A percentile compares a stretch with the other conserved stretches of the same genome.
Conservation (phyloP, 305 asterid genomes). For the Stenogyne calaminthoides region DNA sequence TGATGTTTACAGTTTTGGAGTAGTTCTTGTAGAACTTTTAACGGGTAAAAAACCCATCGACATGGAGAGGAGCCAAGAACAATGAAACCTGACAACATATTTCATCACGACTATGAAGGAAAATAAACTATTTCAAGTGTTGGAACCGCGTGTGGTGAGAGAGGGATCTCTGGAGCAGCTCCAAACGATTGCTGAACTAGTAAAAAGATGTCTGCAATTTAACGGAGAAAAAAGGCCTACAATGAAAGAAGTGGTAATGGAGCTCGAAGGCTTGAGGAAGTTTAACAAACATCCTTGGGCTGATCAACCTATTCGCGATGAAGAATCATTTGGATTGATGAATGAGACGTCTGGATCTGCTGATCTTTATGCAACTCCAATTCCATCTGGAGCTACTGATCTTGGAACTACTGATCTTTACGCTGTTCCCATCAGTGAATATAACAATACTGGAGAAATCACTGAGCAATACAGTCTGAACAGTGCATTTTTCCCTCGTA, state of each 20-base stretch:
- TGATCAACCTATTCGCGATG: conserved; percentile 16
- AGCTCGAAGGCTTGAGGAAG: conserved; percentile 55
- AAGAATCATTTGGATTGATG: conserved; percentile 39
- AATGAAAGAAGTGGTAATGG: conserved; percentile 63
- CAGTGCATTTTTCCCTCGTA: neutral
- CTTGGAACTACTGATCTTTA: conserved; percentile 35
- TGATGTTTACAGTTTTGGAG: too few relatives aligned
- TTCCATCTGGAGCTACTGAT: conserved; percentile 17
- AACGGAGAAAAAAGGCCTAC: conserved; percentile 57
- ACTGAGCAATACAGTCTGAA: conserved; percentile 42
- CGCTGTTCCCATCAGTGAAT: conserved; percentile 30
- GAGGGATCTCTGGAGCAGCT: conserved; percentile 43
- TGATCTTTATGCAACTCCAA: conserved; percentile 14
- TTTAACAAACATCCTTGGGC: conserved; percentile 43
- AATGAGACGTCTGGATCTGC: neutral
- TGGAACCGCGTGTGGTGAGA: conserved; percentile 37
- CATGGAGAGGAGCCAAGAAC: too few relatives aligned
- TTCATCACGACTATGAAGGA: conserved; percentile 29
- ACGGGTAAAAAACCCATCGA: too few relatives aligned
- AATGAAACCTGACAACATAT: conserved; percentile 1
- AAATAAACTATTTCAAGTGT: conserved; percentile 27
- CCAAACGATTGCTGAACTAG: conserved; percentile 23
- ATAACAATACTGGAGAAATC: conserved; percentile 21
- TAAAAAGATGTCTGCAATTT: conserved; percentile 38
- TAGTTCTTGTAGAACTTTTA: too few relatives aligned